Base-by-base conservation (phyloP, 805 yeast species). In the Candida ascalaphidarum region DNA sequence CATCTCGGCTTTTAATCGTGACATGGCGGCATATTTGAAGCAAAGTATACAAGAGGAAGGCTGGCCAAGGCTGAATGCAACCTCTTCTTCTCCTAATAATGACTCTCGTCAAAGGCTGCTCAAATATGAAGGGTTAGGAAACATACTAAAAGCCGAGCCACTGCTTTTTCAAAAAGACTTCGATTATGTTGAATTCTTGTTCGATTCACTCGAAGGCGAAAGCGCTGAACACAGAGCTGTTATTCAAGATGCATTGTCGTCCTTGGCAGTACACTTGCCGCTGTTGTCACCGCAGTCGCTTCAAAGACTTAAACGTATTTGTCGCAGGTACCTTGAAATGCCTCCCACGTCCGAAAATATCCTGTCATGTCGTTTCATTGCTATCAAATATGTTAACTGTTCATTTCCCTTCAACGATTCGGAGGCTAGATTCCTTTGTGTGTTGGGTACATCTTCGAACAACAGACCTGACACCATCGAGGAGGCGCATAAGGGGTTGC, bases 101-200 rank as follows among this genome's bases (percentile, higher is more conserved):
- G n/a, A n/a, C n/a, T n/a, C n/a, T n/a, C n/a, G 52, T 4, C 77
- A 72, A 39, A 65, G 92, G 40, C 67, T 69, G 41, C 52, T 65
- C 21, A 84, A 81, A 40, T 88, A 84, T 44, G 95, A 83, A 47
- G 77, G 94, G 0, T 50, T 88, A 14, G 92, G 94, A 2, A 66
- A 74, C 13, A 61, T 88, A 6, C 46, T 81, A 28, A 61, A 67
- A 31, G 61, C 67, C 19, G 59, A 68, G 22, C 60, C 71, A 1
- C 40, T 46, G 1, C 46, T 60, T 12, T 50, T 76, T 18, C 33
- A 55, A 2, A 40, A 55, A 10, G 76, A 75, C 40, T 51, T 77
- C 21, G 48, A 66, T 0, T 72, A 68, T 35, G 47, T 84, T 22
- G 71, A 69, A 27, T 86, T 85, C 43, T 52, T 88, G 12, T 77